A percentile compares a stretch with the other conserved stretches of the same genome.
Conservation (phyloP, 1,139 yeast genomes). For the Magnusiomyces tetraspermus region DNA sequence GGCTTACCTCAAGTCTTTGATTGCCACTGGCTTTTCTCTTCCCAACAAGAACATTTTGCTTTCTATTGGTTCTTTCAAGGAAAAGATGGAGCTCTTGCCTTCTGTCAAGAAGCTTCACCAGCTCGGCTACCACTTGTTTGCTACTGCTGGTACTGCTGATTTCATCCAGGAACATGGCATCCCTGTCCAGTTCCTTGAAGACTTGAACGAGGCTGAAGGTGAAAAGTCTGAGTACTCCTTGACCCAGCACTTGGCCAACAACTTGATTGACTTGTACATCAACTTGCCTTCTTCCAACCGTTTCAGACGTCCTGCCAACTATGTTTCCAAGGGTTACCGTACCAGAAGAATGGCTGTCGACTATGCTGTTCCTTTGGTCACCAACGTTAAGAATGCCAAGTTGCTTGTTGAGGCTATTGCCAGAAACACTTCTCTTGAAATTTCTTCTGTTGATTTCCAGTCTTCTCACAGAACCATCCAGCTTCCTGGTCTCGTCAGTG, state of each 20-base stretch:
- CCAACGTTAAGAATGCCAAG: constrained; percentile 97
- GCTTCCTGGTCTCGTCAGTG: constrained; percentile 79
- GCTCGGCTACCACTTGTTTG: constrained; percentile 83
- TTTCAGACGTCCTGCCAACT: constrained; percentile 97
- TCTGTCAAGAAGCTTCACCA: constrained; percentile 71
- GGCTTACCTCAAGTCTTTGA: constrained; percentile 88
- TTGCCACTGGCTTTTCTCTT: constrained; percentile 89
- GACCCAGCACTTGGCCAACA: constrained; percentile 93
- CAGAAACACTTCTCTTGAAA: constrained; percentile 56
- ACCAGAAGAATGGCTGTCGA: constrained; percentile 99
- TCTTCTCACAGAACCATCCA: constrained; percentile 76
- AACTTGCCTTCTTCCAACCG: constrained; percentile 95
- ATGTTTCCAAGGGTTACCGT: constrained; percentile 94
- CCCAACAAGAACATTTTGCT: constrained; percentile 92
- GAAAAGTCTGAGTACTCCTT: constrained; percentile 91
- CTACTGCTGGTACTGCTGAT: constrained; percentile 99
- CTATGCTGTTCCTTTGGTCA: constrained; percentile 92
- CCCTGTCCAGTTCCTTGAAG: constrained; percentile 92
- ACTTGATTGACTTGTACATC: constrained; percentile 90
- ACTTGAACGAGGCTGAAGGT: constrained; percentile 47
- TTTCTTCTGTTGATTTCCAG: constrained; percentile 76
- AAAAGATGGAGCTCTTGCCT: constrained; percentile 87
- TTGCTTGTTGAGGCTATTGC: constrained; percentile 87
- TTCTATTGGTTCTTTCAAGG: constrained; percentile 96
- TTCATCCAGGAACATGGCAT: constrained; percentile 90